Percentiles rank a stretch among this genome's conserved stretches.
Evolutionary conservation across 2,329 filamentous ascomycete species (phyloP).

Genomic region (Fusarium sp.): DNA sequence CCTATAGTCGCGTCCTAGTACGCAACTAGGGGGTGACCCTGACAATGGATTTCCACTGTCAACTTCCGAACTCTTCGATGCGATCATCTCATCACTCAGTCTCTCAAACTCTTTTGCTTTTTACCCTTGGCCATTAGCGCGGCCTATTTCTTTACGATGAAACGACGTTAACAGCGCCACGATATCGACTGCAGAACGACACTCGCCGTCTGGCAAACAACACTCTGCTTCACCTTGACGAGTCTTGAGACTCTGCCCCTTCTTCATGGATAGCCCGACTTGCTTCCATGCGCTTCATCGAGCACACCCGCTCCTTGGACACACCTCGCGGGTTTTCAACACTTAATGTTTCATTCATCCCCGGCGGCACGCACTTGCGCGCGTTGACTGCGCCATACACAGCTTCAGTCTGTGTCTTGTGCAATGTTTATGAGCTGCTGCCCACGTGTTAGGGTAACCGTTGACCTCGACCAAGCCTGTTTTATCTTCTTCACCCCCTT

Average conservation of each 20-base stretch:
- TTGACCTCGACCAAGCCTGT: slow-evolving; percentile 18
- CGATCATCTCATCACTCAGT: slow-evolving; percentile 28
- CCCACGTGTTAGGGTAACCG: slow-evolving; percentile 34
- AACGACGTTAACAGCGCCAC: slow-evolving; percentile 43
- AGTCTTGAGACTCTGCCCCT: slow-evolving; percentile 40
- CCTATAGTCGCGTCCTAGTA: slow-evolving; percentile 55
- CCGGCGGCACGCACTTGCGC: slow-evolving; percentile 38
- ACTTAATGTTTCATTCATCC: slow-evolving; percentile 42
- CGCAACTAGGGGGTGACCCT: slow-evolving; percentile 1
- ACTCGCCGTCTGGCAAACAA: slow-evolving; percentile 26
- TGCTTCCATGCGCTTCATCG: slow-evolving; percentile 44
- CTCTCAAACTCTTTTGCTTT: slow-evolving; percentile 35
- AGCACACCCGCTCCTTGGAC: slow-evolving; percentile 35
- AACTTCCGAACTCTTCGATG: slow-evolving; percentile 32
- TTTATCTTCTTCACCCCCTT: slow-evolving; percentile 1
- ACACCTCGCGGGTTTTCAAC: slow-evolving; percentile 33
- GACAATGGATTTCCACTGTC: slow-evolving; percentile 23
- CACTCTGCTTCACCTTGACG: slow-evolving; percentile 41
- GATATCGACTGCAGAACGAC: slow-evolving; percentile 39
- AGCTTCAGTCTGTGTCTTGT: slow-evolving; percentile 14
- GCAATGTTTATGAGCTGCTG: slow-evolving; percentile 13
- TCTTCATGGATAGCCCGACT: slow-evolving; percentile 40
- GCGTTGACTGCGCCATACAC: slow-evolving; percentile 47
- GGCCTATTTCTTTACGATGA: slow-evolving; percentile 43
- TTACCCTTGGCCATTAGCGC: slow-evolving; percentile 26